A percentile compares a stretch with the other conserved stretches of the same genome.
These are phyloP conservation scores for Pluteus cervinus DNA, from an alignment of 768 basidiomycete species.

Conservation along the genomic window DNA sequence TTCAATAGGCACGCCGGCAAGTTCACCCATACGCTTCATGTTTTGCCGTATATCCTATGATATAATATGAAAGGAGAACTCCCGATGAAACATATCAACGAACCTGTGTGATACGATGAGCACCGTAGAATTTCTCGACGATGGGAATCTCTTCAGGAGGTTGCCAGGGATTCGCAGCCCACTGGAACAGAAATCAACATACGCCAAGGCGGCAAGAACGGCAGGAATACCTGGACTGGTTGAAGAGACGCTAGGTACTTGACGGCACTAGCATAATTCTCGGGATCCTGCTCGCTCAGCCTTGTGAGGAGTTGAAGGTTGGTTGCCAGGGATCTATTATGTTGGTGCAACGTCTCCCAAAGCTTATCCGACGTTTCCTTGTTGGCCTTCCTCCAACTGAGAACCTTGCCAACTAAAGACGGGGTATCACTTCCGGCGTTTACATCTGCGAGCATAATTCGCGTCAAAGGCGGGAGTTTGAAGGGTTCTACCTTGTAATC, in stretches of 20 bases:
- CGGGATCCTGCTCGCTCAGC: constrained; percentile 39
- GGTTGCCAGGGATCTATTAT: constrained; percentile 54
- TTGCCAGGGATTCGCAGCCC: constrained; percentile 53
- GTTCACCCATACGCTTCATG: constrained; percentile 81
- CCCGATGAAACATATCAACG: constrained; percentile 7
- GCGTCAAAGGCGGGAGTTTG: constrained; percentile 75
- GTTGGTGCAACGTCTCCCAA: constrained; percentile 58
- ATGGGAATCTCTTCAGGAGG: constrained; percentile 36
- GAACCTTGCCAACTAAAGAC: constrained; percentile 84
- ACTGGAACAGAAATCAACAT: constrained; percentile 28
- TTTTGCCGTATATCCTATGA: constrained; percentile 63
- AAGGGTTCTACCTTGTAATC: constrained; percentile 65
- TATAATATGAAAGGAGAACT: constrained; percentile 2
- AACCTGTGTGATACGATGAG: constrained; percentile 55
- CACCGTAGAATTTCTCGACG: constrained; percentile 51
- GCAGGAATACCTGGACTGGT: constrained; percentile 42
- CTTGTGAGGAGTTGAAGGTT: constrained; percentile 46
- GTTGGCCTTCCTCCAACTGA: constrained; percentile 74
- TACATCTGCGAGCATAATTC: constrained; percentile 91
- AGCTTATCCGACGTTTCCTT: constrained; percentile 47
- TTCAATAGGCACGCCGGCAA: constrained; percentile 82
- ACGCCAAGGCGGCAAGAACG: constrained; percentile 1
- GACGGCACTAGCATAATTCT: constrained; percentile 48
- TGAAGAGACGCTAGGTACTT: constrained; percentile 59
- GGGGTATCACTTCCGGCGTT: constrained; percentile 96